phyloP scores from a whole-genome alignment of 2,329 filamentous ascomycete species.

The Fusarium ambrosium region DNA sequence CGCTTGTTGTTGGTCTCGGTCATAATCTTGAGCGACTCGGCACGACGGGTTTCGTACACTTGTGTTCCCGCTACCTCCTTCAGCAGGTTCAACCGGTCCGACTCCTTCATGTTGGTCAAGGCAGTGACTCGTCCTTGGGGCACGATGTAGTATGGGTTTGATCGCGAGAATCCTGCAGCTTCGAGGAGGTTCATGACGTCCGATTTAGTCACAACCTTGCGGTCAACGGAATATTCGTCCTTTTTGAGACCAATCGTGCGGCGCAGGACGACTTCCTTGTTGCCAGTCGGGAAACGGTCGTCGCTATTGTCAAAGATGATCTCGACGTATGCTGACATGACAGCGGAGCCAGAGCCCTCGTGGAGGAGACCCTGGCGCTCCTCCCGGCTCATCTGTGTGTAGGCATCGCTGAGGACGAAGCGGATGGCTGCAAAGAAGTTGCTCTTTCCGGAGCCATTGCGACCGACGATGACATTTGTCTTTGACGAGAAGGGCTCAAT shows the following conservation, averaged over 20 bases:
- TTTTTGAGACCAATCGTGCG: constrained; percentile 98
- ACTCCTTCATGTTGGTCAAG: constrained; percentile 98
- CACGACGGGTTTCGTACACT: constrained; percentile 92
- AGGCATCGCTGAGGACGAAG: constrained; percentile 97
- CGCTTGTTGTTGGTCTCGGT: constrained; percentile 95
- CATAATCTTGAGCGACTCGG: constrained; percentile 97
- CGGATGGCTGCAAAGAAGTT: constrained; percentile 99
- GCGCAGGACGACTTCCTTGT: constrained; percentile 89
- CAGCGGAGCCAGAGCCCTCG: constrained; percentile 96
- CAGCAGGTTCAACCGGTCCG: constrained; percentile 86
- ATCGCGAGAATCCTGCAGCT: constrained; percentile 94
- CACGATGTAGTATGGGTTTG: constrained; percentile 99
- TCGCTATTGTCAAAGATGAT: constrained; percentile 99
- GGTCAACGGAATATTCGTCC: constrained; percentile 97
- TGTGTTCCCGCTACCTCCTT: constrained; percentile 99
- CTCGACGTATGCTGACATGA: constrained; percentile 99
- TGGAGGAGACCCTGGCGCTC: constrained; percentile 97
- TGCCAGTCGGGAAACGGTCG: constrained; percentile 93
- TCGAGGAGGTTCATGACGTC: constrained; percentile 97
- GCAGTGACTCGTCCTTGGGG: constrained; percentile 96
- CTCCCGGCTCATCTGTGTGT: constrained; percentile 94
- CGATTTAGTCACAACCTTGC: constrained; percentile 93
- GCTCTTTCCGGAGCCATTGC: constrained; percentile 99
- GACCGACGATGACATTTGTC: constrained; percentile 98
- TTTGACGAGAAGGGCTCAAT: constrained; percentile 98